Conservation (phyloP, 345 rosid genomes). For the Carallia pectinifolia region DNA sequence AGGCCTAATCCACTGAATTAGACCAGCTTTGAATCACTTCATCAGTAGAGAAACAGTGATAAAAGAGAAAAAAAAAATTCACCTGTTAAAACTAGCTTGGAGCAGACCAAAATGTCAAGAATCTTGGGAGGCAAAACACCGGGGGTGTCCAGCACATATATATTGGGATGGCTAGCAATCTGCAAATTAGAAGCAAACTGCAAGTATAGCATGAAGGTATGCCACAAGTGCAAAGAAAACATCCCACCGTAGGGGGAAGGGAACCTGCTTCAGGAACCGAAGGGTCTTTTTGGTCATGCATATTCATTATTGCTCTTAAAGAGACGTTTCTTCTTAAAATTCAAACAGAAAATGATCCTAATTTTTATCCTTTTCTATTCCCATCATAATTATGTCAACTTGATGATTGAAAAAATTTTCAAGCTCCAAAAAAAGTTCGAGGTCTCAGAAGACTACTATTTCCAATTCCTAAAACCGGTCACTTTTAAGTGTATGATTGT, state of each 20-base stretch:
- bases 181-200: slow-evolving; percentile 21
- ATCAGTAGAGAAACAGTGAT: neutral
- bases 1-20: neutral
- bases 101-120: slow-evolving; percentile 51
- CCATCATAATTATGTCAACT: too few species aligned
- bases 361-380: too few species aligned
- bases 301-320: too few species aligned
- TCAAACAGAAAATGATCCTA: too few species aligned
- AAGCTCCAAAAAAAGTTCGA: too few species aligned
- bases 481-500: too few species aligned
- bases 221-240: neutral
- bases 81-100: slow-evolving; percentile 88
- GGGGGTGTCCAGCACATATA: slow-evolving; percentile 80
- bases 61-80: neutral
- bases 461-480: too few species aligned
- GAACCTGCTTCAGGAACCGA: neutral
- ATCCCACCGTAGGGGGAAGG: neutral
- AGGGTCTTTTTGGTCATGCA: too few species aligned
- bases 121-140: slow-evolving; percentile 66
- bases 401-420: too few species aligned
- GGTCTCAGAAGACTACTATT: too few species aligned
- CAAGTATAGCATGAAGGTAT: neutral
- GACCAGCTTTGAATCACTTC: neutral
- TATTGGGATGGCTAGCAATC: slow-evolving; percentile 83
- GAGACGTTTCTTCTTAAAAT: too few species aligned